phyloP scores from a whole-genome alignment of 1,284 basidiomycete genomes.

The Papiliotrema fonsecae region DNA sequence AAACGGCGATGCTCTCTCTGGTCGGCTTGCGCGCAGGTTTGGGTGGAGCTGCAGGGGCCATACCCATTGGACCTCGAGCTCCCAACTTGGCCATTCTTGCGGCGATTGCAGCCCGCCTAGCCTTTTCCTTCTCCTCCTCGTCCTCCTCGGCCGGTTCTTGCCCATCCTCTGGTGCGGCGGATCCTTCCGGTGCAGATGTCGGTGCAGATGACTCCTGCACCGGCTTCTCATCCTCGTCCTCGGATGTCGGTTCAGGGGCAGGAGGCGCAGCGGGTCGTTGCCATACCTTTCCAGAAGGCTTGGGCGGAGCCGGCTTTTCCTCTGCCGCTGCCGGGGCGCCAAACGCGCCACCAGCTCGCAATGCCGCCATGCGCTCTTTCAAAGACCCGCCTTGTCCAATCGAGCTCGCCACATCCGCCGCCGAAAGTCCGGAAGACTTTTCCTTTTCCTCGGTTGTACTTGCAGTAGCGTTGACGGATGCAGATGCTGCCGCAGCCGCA shows the following conservation, averaged over 20 bases:
- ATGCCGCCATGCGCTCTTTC: conserved; percentile 86
- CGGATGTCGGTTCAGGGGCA: conserved; percentile 49
- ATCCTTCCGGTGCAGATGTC: conserved; percentile 34
- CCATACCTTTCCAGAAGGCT: conserved; percentile 64
- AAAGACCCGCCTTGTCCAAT: conserved; percentile 64
- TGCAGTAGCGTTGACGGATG: conserved; percentile 5
- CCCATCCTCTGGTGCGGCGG: conserved; percentile 24
- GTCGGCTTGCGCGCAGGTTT: conserved; percentile 28
- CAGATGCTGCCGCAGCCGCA: conserved; percentile 10
- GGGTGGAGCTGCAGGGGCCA: conserved; percentile 26
- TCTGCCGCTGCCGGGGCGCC: conserved; percentile 50
- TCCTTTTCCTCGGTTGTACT: conserved; percentile 10
- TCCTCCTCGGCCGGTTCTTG: conserved; percentile 30
- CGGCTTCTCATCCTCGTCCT: conserved; percentile 43
- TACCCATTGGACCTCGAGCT: conserved; percentile 48
- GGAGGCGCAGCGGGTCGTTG: conserved; percentile 53
- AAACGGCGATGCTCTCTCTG: conserved; percentile 6
- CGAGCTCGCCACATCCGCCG: conserved; percentile 74
- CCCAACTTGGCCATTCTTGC: conserved; percentile 51
- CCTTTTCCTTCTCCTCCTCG: conserved; percentile 48
- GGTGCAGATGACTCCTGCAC: conserved; percentile 26
- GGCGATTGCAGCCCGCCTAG: conserved; percentile 49
- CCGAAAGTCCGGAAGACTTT: conserved; percentile 58
- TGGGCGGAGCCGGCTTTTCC: conserved; percentile 58
- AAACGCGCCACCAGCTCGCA: conserved; percentile 71